These are phyloP conservation scores for Starmerella sp. DNA, from an alignment of 805 yeast genomes.

Conservation along the genomic window DNA sequence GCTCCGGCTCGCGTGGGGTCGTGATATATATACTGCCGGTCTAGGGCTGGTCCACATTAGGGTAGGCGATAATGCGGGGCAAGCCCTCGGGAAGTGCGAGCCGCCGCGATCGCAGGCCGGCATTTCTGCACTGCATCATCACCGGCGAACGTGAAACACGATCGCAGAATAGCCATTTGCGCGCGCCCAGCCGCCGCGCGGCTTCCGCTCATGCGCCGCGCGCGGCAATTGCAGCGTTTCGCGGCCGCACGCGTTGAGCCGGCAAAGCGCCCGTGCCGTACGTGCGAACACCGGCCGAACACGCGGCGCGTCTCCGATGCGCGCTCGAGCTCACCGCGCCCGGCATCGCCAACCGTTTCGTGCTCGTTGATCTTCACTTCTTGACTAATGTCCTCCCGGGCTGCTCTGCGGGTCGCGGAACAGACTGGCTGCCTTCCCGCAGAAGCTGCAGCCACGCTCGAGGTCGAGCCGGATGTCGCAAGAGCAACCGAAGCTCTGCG, in stretches of 20 bases:
- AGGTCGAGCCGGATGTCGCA: slow-evolving; percentile 2
- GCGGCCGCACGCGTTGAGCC: too few species aligned
- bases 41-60: neutral
- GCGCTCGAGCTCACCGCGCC: too few species aligned
- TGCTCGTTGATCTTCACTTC: neutral
- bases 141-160: too few species aligned
- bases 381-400: slow-evolving; percentile 3
- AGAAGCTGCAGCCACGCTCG: slow-evolving; percentile 16
- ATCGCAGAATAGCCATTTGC: too few species aligned
- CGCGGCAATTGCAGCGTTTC: too few species aligned
- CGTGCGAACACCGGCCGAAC: too few species aligned
- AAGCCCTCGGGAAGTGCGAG: neutral
- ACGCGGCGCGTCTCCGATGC: too few species aligned
- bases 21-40: neutral
- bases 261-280: too few species aligned
- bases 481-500: slow-evolving; percentile 1
- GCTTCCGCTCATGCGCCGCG: too few species aligned
- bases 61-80: slow-evolving; percentile 1
- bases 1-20: neutral
- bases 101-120: neutral
- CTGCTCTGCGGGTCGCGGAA: slow-evolving; percentile 11
- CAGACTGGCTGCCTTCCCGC: slow-evolving; percentile 16
- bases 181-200: too few species aligned
- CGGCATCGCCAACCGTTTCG: too few species aligned
- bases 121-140: too few species aligned